Evolutionary conservation across 2,329 filamentous ascomycete species (phyloP).

Genomic region (Apiospora sp.): DNA sequence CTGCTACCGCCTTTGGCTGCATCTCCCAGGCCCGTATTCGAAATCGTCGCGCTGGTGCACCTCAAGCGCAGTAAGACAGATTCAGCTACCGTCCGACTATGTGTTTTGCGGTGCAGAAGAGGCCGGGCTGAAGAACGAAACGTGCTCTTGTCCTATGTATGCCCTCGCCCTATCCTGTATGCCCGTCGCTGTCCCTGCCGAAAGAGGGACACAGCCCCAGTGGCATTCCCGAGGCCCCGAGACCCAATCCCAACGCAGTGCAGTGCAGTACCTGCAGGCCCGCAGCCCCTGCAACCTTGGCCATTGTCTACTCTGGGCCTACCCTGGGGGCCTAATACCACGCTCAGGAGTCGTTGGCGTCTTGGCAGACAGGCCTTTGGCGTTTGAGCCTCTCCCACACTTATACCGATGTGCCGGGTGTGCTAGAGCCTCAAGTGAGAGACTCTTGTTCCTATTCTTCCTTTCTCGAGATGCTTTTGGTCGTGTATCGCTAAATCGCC

Average conservation of each 20-base stretch:
- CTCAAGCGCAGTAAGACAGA: not conserved
- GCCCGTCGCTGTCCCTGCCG: not conserved
- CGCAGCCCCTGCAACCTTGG: constrained; percentile 6
- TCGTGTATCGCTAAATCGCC: constrained; percentile 14
- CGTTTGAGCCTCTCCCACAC: constrained; percentile 20
- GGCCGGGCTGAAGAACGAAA: constrained; percentile 1
- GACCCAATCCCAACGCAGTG: not conserved
- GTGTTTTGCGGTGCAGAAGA: not conserved
- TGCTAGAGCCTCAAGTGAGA: constrained; percentile 13
- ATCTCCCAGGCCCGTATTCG: not conserved
- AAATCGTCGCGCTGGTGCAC: not conserved
- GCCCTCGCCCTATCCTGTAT: not conserved
- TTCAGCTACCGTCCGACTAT: not conserved
- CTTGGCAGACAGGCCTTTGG: constrained; percentile 18
- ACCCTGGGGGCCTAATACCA: not conserved
- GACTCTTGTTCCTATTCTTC: not conserved
- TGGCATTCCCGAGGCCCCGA: constrained; percentile 15
- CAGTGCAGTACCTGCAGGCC: not conserved
- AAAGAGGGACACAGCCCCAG: constrained; percentile 19
- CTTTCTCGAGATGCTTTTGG: constrained; percentile 1
- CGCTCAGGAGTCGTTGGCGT: constrained; percentile 26
- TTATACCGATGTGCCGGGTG: constrained; percentile 19
- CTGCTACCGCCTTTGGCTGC: not conserved
- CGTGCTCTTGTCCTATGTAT: not conserved
- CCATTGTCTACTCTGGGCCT: constrained; percentile 8